Percentiles rank a stretch among this genome's conserved stretches.
These are phyloP conservation scores for Astrothelium subdiscretum DNA, from an alignment of 495 filamentous ascomycete genomes.

Conservation along the genomic window DNA sequence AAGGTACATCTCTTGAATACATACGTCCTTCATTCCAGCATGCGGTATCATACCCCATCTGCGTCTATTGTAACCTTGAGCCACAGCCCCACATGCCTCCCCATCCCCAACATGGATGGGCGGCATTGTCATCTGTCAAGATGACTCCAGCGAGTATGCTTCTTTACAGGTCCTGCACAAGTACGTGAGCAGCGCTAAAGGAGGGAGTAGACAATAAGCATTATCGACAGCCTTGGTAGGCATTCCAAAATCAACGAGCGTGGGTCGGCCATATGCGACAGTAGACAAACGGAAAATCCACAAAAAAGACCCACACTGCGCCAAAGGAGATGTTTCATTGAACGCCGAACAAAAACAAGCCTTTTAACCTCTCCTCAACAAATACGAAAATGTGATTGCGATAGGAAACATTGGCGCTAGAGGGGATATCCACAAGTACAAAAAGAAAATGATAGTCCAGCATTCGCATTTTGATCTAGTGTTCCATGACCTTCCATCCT, in stretches of 20 bases:
- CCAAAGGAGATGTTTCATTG: not conserved
- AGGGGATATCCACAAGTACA: not conserved
- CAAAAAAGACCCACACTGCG: not conserved
- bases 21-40: too few species aligned
- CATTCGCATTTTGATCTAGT: constrained; percentile 4
- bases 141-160: too few species aligned
- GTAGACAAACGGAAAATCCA: not conserved
- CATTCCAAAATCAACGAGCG: not conserved
- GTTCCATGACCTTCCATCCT: constrained; percentile 21
- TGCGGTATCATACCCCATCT: too few species aligned
- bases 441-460: not conserved
- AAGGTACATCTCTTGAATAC: too few species aligned
- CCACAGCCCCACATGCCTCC: too few species aligned
- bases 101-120: too few species aligned
- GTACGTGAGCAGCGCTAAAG: not conserved
- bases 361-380: not conserved
- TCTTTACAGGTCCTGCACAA: not conserved
- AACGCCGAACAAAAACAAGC: not conserved
- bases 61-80: too few species aligned
- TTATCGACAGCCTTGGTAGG: not conserved
- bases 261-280: not conserved
- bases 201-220: constrained; percentile 1
- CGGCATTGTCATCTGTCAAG: too few species aligned
- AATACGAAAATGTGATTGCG: not conserved
- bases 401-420: not conserved